A percentile compares a stretch with the other conserved stretches of the same genome.
phyloP scores from a whole-genome alignment of 2,329 filamentous ascomycete genomes.

The Neonectria faginata region DNA sequence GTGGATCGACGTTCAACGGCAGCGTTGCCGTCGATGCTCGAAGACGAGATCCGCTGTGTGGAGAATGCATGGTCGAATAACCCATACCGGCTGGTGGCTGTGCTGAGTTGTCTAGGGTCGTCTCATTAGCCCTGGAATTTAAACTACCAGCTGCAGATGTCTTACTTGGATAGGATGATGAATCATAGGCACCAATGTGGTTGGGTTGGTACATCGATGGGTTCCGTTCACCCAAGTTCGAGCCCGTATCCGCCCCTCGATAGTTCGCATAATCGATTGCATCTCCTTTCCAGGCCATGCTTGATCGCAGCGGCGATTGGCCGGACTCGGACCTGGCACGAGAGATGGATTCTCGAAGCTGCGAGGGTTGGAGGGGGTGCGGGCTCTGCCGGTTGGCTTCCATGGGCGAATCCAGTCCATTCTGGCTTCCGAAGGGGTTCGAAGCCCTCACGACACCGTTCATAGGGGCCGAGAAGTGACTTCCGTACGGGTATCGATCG shows the following conservation, averaged over 20 bases:
- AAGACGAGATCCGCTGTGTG: slow-evolving; percentile 59
- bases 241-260: slow-evolving; percentile 58
- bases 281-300: slow-evolving; percentile 73
- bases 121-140: slow-evolving; percentile 31
- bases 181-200: slow-evolving; percentile 63
- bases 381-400: slow-evolving; percentile 60
- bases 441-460: slow-evolving; percentile 62
- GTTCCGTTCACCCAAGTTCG: slow-evolving; percentile 60
- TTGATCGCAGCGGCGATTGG: slow-evolving; percentile 69
- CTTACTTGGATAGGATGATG: slow-evolving; percentile 65
- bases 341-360: slow-evolving; percentile 68
- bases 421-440: slow-evolving; percentile 65
- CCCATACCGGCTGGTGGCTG: slow-evolving; percentile 63
- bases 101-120: slow-evolving; percentile 56
- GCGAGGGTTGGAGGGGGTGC: slow-evolving; percentile 68
- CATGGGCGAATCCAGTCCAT: slow-evolving; percentile 58
- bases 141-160: slow-evolving; percentile 7
- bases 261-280: slow-evolving; percentile 68
- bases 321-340: slow-evolving; percentile 68
- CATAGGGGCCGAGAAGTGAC: slow-evolving; percentile 61
- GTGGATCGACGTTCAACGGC: slow-evolving; percentile 59
- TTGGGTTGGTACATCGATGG: slow-evolving; percentile 64
- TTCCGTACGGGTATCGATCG: slow-evolving; percentile 66
- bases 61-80: slow-evolving; percentile 59
- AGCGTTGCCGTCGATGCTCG: slow-evolving; percentile 63